Evolutionary conservation across 1,139 yeast genomes (phyloP).

Genomic region (Lodderomyces beijingensis): DNA sequence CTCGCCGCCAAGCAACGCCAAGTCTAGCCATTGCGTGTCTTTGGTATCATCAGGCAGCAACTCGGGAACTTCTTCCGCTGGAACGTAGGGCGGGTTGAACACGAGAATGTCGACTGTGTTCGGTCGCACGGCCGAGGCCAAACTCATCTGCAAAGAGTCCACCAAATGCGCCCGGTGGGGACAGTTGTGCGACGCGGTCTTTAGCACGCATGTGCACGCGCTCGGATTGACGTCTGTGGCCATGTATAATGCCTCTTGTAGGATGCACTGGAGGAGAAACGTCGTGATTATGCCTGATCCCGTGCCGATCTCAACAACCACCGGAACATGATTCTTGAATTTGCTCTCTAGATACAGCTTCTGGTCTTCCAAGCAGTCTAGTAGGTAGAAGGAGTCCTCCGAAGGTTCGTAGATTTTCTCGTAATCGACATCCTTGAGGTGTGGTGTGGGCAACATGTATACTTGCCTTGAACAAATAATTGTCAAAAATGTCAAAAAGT

Average conservation of each 20-base stretch:
- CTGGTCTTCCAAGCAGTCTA: constrained; percentile 74
- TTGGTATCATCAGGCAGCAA: constrained; percentile 49
- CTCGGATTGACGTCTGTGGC: constrained; percentile 79
- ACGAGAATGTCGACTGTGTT: constrained; percentile 61
- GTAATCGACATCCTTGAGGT: constrained; percentile 25
- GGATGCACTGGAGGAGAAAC: constrained; percentile 54
- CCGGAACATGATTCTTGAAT: constrained; percentile 35
- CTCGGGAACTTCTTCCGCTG: constrained; percentile 60
- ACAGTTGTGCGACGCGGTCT: constrained; percentile 50
- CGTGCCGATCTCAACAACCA: constrained; percentile 82
- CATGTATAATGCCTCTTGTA: constrained; percentile 48
- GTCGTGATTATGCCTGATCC: constrained; percentile 89
- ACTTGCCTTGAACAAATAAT: too few relatives aligned
- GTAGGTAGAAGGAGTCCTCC: constrained; percentile 80
- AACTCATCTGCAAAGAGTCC: constrained; percentile 58
- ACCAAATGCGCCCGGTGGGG: constrained; percentile 38
- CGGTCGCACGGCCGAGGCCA: constrained; percentile 47
- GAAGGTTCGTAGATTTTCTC: constrained; percentile 82
- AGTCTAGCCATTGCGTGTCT: constrained; percentile 69
- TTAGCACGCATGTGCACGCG: constrained; percentile 56
- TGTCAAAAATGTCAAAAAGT: too few relatives aligned
- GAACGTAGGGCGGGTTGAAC: constrained; percentile 96
- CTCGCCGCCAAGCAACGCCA: constrained; percentile 84
- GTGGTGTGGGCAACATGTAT: constrained; percentile 46
- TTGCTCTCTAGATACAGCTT: constrained; percentile 25